These are phyloP conservation scores for Kodamaea suecica DNA, from an alignment of 1,139 yeast genomes.

Conservation along the genomic window DNA sequence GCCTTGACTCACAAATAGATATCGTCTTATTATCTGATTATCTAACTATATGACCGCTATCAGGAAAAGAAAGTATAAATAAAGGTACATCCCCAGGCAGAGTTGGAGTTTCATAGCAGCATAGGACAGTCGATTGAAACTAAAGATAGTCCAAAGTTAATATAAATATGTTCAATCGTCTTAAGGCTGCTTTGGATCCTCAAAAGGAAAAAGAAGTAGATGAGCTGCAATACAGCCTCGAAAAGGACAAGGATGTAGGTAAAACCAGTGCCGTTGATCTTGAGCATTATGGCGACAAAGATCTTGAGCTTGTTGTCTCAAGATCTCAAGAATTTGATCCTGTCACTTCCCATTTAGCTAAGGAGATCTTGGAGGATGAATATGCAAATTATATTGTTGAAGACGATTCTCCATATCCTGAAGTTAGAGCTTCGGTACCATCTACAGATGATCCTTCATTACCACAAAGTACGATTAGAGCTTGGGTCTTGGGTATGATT, in stretches of 20 bases:
- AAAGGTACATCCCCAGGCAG: too few species aligned
- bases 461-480: conserved; percentile 60
- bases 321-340: conserved; percentile 38
- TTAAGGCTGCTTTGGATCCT: conserved; percentile 1
- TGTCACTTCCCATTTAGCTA: conserved; percentile 24
- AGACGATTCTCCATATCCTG: conserved; percentile 64
- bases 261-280: conserved; percentile 12
- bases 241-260: background rate
- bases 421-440: conserved; percentile 69
- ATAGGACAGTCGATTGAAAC: too few species aligned
- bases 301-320: conserved; percentile 21
- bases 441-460: conserved; percentile 52
- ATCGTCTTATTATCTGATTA: too few species aligned
- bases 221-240: background rate
- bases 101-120: too few species aligned
- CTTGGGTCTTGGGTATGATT: conserved; percentile 53
- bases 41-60: too few species aligned
- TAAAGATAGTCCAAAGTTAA: too few species aligned
- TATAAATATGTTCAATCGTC: background rate
- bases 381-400: conserved; percentile 43
- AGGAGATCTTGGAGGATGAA: conserved; percentile 31
- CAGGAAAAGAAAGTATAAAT: too few species aligned
- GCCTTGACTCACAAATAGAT: too few species aligned
- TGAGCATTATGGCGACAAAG: conserved; percentile 18
- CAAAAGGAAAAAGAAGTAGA: background rate